Base-by-base conservation (phyloP, 2,329 filamentous ascomycete genomes). In the Elsinoe australis region DNA sequence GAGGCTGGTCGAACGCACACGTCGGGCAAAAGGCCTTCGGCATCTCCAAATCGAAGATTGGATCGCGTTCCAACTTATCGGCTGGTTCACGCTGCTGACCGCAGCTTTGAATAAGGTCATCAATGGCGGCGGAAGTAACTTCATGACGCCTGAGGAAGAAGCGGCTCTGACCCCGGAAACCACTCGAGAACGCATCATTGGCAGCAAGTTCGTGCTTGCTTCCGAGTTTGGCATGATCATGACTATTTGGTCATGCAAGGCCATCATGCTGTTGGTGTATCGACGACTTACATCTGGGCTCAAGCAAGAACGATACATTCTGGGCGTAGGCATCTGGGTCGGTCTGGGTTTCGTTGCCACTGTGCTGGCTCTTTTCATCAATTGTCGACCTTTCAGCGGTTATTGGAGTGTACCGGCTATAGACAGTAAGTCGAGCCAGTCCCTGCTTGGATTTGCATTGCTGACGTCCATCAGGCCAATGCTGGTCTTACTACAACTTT, bases 131-230 rank as follows among this genome's bases (percentile, higher is more conserved):
- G 74, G 50, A 5, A 80, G 74, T 33, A 82, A 82, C 56, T 66
- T 82, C 14, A 77, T 82, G 62, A 66, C 73, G 14, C 68, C 71
- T 0, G 62, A 69, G 12, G 66, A 78, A 21, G 60, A 63, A 0
- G 56, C 61, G 0, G 52, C 59, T 3, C 63, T 81, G 39, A 77
- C 76, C 0, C 65, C 71, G 0, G 52, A 64, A 0, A 67, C 67
- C 28, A 68, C 71, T 38, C 55, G 53, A 3, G 63, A 68, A 24
- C 66, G 76, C 41, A 59, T 66, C 0, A 64, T 60, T 29, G 79
- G 79, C 8, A 80, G 76, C 36, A 82, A 82, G 67, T 73, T 78
- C 66, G 78, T 81, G 1, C 67, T 81, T 29, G 72, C 80, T 6
- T 74, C 76, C 2, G 79, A 83, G 54, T 75, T 82, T 58, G 73